Percentiles rank a stretch among this genome's conserved stretches.
phyloP scores from a whole-genome alignment of 805 yeast genomes.

The Sugiyamaella marilandica region DNA sequence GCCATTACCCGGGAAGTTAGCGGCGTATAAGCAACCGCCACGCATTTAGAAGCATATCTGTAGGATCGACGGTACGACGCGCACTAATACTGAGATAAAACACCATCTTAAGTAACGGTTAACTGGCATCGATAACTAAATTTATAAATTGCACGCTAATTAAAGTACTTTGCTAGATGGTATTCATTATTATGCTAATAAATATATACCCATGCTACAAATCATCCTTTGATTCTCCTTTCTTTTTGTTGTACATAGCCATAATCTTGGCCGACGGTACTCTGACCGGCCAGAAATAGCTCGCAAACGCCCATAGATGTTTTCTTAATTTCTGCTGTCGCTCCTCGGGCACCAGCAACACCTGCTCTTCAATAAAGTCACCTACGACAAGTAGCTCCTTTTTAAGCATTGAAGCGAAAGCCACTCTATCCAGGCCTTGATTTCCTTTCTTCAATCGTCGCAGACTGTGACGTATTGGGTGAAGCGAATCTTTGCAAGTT shows the following conservation, averaged over 20 bases:
- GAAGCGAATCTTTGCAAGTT: conserved; percentile 54
- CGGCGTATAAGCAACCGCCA: not conserved
- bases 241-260: conserved; percentile 57
- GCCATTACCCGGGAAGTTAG: not conserved
- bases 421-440: conserved; percentile 66
- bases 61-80: no score
- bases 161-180: no score
- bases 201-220: not conserved
- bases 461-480: conserved; percentile 64
- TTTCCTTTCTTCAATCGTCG: conserved; percentile 65
- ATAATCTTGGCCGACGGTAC: conserved; percentile 63
- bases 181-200: not conserved
- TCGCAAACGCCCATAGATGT: conserved; percentile 81
- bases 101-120: no score
- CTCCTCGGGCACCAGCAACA: conserved; percentile 22
- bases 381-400: conserved; percentile 70
- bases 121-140: no score
- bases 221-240: not conserved
- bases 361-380: conserved; percentile 52
- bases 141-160: no score
- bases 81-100: no score
- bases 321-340: conserved; percentile 36
- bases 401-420: conserved; percentile 69
- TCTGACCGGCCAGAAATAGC: conserved; percentile 81
- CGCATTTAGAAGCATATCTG: no score